Percentiles rank a stretch among this genome's conserved stretches.
Conservation (phyloP, 2,329 filamentous ascomycete species). For the Apiospora koreana region DNA sequence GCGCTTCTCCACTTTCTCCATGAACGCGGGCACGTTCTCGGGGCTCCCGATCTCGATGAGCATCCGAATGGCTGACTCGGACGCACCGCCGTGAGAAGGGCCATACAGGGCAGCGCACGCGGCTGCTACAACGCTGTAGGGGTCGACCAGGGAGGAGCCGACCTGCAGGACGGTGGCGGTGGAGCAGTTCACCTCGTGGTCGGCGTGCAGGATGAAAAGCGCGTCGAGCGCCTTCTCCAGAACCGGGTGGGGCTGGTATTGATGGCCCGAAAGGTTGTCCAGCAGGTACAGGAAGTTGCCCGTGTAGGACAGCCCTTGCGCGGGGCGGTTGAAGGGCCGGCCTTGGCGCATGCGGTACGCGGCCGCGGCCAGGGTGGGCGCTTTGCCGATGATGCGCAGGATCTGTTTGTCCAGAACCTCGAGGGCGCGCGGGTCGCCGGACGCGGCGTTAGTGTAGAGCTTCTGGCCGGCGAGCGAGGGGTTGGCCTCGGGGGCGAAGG, state of each 20-base stretch:
- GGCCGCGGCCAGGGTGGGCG: slow-evolving; percentile 50
- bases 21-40: slow-evolving; percentile 51
- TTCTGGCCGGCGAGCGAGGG: slow-evolving; percentile 51
- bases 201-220: slow-evolving; percentile 57
- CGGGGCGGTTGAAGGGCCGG: slow-evolving; percentile 51
- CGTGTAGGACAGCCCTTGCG: slow-evolving; percentile 49
- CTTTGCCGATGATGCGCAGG: slow-evolving; percentile 52
- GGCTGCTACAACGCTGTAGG: slow-evolving; percentile 53
- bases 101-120: slow-evolving; percentile 56
- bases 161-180: slow-evolving; percentile 58
- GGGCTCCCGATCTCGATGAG: slow-evolving; percentile 51
- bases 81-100: slow-evolving; percentile 60
- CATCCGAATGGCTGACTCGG: slow-evolving; percentile 57
- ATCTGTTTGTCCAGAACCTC: slow-evolving; percentile 52
- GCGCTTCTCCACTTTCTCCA: slow-evolving; percentile 49
- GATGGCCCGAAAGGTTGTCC: slow-evolving; percentile 49
- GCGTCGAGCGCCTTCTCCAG: slow-evolving; percentile 53
- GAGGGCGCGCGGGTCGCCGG: slow-evolving; percentile 41
- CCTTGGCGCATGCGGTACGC: slow-evolving; percentile 55
- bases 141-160: slow-evolving; percentile 57
- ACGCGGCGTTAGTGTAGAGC: slow-evolving; percentile 48
- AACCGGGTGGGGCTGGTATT: slow-evolving; percentile 49
- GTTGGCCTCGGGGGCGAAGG: slow-evolving; percentile 51
- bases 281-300: slow-evolving; percentile 58
- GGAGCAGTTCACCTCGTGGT: slow-evolving; percentile 61